Evolutionary conservation across 2,329 filamentous ascomycete species (phyloP).

Genomic region (Fusarium palustre): DNA sequence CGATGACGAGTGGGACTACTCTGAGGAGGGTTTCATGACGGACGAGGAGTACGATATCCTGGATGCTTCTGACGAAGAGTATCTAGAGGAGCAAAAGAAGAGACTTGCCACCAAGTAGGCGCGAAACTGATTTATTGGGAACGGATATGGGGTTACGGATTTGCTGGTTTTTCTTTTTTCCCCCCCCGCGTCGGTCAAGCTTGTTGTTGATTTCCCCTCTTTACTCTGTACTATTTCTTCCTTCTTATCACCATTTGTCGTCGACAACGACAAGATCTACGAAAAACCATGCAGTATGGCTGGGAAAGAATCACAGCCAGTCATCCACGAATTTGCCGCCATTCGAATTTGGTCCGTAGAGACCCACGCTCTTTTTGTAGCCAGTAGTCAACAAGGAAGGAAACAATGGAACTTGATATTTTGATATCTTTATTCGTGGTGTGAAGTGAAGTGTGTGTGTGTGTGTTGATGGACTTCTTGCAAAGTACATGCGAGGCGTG

Average conservation of each 20-base stretch:
- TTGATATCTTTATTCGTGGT: not conserved
- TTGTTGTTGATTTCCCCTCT: slow-evolving; percentile 38
- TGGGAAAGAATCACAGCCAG: slow-evolving; percentile 18
- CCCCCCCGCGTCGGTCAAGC: slow-evolving; percentile 18
- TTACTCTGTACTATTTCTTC: slow-evolving; percentile 44
- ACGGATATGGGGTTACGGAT: slow-evolving; percentile 42
- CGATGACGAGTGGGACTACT: slow-evolving; percentile 72
- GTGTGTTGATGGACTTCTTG: not conserved
- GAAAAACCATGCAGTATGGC: slow-evolving; percentile 9
- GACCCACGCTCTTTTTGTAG: slow-evolving; percentile 46
- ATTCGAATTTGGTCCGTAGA: slow-evolving; percentile 31
- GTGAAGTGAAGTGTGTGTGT: not conserved
- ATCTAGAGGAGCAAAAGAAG: slow-evolving; percentile 66
- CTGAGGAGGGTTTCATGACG: slow-evolving; percentile 84
- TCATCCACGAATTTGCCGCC: slow-evolving; percentile 19
- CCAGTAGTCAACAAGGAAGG: slow-evolving; percentile 41
- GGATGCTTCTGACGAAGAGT: slow-evolving; percentile 93
- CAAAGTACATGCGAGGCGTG: not conserved
- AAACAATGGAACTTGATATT: slow-evolving; percentile 41
- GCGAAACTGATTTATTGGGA: slow-evolving; percentile 30
- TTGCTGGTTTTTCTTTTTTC: slow-evolving; percentile 18
- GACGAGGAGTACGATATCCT: slow-evolving; percentile 99
- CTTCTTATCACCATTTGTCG: slow-evolving; percentile 31
- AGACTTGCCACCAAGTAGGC: slow-evolving; percentile 54
- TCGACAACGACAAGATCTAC: slow-evolving; percentile 19